Conservation (phyloP, 345 rosid species). For the Lumnitzera littorea region DNA sequence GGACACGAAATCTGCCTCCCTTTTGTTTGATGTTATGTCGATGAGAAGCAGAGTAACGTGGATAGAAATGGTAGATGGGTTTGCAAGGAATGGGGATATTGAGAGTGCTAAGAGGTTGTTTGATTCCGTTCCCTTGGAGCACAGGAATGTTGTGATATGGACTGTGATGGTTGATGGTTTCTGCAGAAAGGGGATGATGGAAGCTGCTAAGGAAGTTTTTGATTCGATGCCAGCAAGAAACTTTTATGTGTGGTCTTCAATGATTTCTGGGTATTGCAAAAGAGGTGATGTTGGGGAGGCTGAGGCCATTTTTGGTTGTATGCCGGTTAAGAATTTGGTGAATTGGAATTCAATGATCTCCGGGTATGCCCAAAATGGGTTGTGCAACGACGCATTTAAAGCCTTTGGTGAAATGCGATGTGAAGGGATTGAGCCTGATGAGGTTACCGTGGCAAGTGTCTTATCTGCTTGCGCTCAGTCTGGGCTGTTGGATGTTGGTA, state of each 20-base stretch:
- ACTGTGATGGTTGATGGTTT: constrained; percentile 67
- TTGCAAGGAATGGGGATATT: constrained; percentile 41
- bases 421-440: constrained; percentile 61
- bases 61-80: constrained; percentile 69
- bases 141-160: constrained; percentile 66
- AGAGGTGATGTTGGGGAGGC: constrained; percentile 49
- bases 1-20: constrained; percentile 29
- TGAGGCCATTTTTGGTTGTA: constrained; percentile 32
- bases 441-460: constrained; percentile 44
- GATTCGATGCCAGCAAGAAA: constrained; percentile 61
- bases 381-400: constrained; percentile 42
- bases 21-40: constrained; percentile 38
- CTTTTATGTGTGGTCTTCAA: constrained; percentile 62
- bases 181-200: constrained; percentile 44
- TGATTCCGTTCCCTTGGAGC: constrained; percentile 39
- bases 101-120: constrained; percentile 49
- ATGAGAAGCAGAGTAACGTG: constrained; percentile 48
- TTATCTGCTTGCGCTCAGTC: constrained; percentile 76
- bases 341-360: constrained; percentile 69
- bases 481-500: constrained; percentile 51
- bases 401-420: constrained; percentile 41
- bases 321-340: constrained; percentile 44
- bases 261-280: constrained; percentile 71
- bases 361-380: constrained; percentile 63
- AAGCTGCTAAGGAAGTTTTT: constrained; percentile 45